Evolutionary conservation across 768 basidiomycete species (phyloP).

Genomic region (Xerocomellus dryophilus): DNA sequence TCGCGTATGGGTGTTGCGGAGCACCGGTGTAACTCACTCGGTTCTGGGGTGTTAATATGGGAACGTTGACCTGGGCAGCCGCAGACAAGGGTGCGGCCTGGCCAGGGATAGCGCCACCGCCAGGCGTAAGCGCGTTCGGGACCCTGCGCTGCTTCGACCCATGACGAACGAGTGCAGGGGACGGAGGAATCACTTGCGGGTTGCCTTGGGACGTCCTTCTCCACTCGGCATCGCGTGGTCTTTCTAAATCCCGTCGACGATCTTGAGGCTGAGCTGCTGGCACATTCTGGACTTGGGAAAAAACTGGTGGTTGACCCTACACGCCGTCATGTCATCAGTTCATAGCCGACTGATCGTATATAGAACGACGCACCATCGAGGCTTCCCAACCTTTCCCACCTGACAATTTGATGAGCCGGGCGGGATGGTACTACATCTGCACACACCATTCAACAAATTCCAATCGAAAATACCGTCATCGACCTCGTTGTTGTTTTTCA

Average conservation of each 20-base stretch:
- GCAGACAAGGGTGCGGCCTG: slow-evolving; percentile 70
- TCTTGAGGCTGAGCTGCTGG: slow-evolving; percentile 49
- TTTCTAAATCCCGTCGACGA: slow-evolving; percentile 53
- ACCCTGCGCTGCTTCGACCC: slow-evolving; percentile 70
- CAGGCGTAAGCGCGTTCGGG: slow-evolving; percentile 58
- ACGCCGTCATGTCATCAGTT: slow-evolving; percentile 8
- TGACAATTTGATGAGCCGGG: slow-evolving; percentile 29
- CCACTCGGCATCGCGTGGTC: slow-evolving; percentile 57
- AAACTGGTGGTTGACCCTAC: slow-evolving; percentile 62
- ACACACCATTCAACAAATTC: slow-evolving; percentile 83
- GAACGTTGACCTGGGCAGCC: slow-evolving; percentile 72
- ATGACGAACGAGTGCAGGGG: slow-evolving; percentile 74
- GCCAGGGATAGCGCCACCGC: slow-evolving; percentile 46
- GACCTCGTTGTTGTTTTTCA: slow-evolving; percentile 85
- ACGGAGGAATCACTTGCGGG: slow-evolving; percentile 61
- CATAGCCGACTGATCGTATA: neutral
- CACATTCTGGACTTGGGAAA: slow-evolving; percentile 61
- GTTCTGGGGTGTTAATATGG: slow-evolving; percentile 52
- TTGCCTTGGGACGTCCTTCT: slow-evolving; percentile 58
- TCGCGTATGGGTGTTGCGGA: slow-evolving; percentile 70
- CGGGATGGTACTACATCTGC: neutral
- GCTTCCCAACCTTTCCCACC: slow-evolving; percentile 95
- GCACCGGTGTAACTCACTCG: slow-evolving; percentile 43
- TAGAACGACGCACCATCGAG: slow-evolving; percentile 54
- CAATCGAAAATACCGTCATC: slow-evolving; percentile 97